Base-by-base conservation (phyloP, 345 rosid genomes). In the Angophora floribunda region DNA sequence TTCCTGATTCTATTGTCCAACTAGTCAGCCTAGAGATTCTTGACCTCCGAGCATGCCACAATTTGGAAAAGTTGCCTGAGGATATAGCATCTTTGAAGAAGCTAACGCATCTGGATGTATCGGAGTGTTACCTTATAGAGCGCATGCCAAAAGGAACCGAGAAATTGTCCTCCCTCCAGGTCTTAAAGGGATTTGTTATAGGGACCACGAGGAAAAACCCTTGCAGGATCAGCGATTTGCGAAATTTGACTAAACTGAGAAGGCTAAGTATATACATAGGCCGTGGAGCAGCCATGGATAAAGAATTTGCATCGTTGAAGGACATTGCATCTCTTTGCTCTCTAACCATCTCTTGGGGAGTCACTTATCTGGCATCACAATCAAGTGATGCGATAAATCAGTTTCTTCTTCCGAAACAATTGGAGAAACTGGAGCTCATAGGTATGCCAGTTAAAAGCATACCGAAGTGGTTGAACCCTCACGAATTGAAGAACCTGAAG, bases 81-180 rank as follows among this genome's bases (percentile, higher is more conserved):
- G 89, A 85, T 32, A 85, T 92, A 26, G 90, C 78, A 4, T 51
- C 51, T 7, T 61, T 92, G 53, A 89, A 84, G 84, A 86, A 63
- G 51, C 91, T 93, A 82, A 89, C 88, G 15, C 89, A 89, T 79
- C 85, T 92, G 90, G 93, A 91, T 26, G 47, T 92, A 30, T 91
- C 92, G 6, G 92, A 91, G 47, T 92, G 94, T 82, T 90, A 92
- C 87, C 87, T 93, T 75, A 53, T 93, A 12, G 93, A 92, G n/a
- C 28, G 79, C 24, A 87, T 93, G 90, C 93, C 94, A 7, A 88
- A 86, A 80, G 87, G 87, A 50, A 82, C 91, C 16, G 86, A 44
- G 53, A 50, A 70, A 22, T 92, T 92, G 26, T 15, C 61, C 13
- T 4, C 79, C 32, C 92, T 93, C 26, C 89, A 86, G 63, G 92